Percentiles rank a stretch among this genome's conserved stretches.
Evolutionary conservation across 805 yeast genomes (phyloP).

Genomic region (Candida caryicola): DNA sequence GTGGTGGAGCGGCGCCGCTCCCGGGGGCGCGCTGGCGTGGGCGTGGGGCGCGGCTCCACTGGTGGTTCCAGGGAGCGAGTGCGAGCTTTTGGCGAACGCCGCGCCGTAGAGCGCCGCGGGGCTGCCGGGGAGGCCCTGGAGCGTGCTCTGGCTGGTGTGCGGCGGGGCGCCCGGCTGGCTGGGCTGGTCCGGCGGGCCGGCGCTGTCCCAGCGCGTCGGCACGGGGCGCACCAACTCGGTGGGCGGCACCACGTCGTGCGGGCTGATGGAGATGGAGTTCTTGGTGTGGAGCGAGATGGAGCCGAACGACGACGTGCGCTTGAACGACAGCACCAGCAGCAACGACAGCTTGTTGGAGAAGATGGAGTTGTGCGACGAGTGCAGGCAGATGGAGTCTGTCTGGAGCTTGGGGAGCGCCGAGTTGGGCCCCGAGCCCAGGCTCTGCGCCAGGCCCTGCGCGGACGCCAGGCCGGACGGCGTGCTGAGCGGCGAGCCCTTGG

Average conservation of each 20-base stretch:
- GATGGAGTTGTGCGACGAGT: slow-evolving; percentile 27
- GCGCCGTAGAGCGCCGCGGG: slow-evolving; percentile 1
- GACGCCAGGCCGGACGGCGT: not conserved
- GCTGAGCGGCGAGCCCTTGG: not conserved
- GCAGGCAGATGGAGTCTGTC: slow-evolving; percentile 27
- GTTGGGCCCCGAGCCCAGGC: not conserved
- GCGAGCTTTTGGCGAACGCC: not conserved
- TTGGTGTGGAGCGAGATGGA: slow-evolving; percentile 24
- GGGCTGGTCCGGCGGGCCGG: no score
- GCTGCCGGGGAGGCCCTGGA: no score
- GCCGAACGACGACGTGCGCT: slow-evolving; percentile 29
- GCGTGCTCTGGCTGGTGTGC: no score
- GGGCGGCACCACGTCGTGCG: slow-evolving; percentile 15
- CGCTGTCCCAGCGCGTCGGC: not conserved
- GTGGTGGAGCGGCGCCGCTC: not conserved
- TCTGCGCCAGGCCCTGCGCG: slow-evolving; percentile 1
- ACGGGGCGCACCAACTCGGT: not conserved
- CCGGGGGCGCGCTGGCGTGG: slow-evolving; percentile 4
- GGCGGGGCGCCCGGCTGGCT: no score
- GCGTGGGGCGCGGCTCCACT: not conserved
- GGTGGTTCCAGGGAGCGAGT: not conserved
- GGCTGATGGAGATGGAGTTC: slow-evolving; percentile 17
- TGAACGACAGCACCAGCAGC: slow-evolving; percentile 27
- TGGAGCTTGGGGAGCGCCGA: slow-evolving; percentile 5
- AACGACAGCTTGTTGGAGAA: slow-evolving; percentile 37